Conservation (phyloP, 352 stramenopile species). For the Pythium aquatile region DNA sequence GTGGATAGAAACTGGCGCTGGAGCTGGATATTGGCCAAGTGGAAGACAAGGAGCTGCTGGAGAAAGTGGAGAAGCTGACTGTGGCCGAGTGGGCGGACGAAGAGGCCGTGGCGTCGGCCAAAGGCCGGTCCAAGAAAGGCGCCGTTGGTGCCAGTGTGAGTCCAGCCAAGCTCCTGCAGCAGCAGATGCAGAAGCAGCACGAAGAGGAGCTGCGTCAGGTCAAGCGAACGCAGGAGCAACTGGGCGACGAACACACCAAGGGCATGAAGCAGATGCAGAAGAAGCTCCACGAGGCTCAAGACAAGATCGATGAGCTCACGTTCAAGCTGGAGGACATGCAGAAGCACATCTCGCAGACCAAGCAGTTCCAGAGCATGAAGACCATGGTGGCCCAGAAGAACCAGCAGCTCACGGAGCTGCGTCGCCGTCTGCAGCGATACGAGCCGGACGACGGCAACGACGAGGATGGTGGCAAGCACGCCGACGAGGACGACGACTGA, state of each 20-base stretch:
- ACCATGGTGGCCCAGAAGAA: conserved; percentile 82
- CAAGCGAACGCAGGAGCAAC: conserved; percentile 40
- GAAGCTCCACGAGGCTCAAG: conserved; percentile 52
- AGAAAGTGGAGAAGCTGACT: conserved; percentile 72
- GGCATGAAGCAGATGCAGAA: conserved; percentile 53
- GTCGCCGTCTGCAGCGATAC: conserved; percentile 69
- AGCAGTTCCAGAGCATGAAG: conserved; percentile 87
- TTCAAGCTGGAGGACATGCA: conserved; percentile 53
- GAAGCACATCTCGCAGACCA: conserved; percentile 72
- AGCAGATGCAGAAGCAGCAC: conserved; percentile 33
- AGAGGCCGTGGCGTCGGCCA: conserved; percentile 14
- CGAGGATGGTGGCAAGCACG: conserved; percentile 49
- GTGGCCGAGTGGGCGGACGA: conserved; percentile 69
- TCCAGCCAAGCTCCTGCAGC: conserved; percentile 20
- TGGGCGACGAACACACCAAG: conserved; percentile 51
- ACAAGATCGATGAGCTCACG: conserved; percentile 58
- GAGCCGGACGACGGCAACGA: conserved; percentile 65
- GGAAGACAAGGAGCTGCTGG: conserved; percentile 70
- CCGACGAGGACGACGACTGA: conserved; percentile 39
- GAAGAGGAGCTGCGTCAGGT: conserved; percentile 66
- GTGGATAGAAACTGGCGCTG: conserved; percentile 49
- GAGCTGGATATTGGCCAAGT: conserved; percentile 74
- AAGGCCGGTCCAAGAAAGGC: conserved; percentile 7
- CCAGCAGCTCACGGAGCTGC: conserved; percentile 65
- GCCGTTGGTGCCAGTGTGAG: conserved; percentile 2